A percentile compares a stretch with the other conserved stretches of the same genome.
Evolutionary conservation across 148 eudicot genomes (phyloP).

Genomic region (Chenopodium album): DNA sequence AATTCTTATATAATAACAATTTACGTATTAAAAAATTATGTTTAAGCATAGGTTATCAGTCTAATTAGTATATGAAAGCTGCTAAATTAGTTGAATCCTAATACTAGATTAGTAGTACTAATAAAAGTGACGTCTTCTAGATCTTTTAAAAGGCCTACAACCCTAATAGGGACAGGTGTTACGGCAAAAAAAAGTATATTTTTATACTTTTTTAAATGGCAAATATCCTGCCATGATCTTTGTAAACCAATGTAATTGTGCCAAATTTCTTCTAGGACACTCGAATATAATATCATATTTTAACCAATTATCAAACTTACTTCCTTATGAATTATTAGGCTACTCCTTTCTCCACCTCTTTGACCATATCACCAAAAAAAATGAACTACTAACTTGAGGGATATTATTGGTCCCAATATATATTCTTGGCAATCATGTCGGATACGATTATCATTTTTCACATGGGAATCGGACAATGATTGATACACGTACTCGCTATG

Average conservation of each 20-base stretch:
- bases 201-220: neutral
- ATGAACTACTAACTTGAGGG: neutral
- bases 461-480: neutral
- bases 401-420: conserved; percentile 4
- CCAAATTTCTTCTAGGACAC: conserved; percentile 10
- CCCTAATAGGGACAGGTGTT: neutral
- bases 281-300: neutral
- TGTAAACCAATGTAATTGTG: neutral
- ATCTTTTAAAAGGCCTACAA: too few species aligned
- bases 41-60: too few species aligned
- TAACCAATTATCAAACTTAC: conserved; percentile 16
- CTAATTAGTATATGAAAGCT: neutral
- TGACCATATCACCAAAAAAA: conserved; percentile 9
- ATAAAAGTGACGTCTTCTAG: neutral
- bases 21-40: too few species aligned
- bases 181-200: neutral
- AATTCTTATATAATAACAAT: neutral
- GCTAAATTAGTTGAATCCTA: neutral
- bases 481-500: neutral
- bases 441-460: neutral
- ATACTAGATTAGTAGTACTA: neutral
- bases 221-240: conserved; percentile 1
- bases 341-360: neutral
- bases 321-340: neutral
- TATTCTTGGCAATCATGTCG: conserved; percentile 19